Conservation (phyloP, 805 yeast genomes). For the Starmerella davenportii region DNA sequence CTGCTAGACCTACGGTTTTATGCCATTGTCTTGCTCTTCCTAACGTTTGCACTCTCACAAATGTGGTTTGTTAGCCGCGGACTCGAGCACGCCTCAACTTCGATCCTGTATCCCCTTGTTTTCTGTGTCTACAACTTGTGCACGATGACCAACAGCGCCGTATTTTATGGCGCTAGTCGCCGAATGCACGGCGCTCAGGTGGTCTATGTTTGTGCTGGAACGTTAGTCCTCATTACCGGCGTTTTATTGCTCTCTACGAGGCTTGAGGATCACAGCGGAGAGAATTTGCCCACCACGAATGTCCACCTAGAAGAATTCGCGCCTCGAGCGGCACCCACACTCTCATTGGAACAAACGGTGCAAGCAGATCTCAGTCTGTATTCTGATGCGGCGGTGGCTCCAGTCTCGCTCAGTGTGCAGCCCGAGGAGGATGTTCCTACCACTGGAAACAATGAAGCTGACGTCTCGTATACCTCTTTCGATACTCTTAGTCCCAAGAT, state of each 20-base stretch:
- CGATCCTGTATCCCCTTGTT: conserved; percentile 66
- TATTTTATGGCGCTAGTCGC: conserved; percentile 37
- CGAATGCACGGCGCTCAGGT: conserved; percentile 23
- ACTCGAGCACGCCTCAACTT: conserved; percentile 48
- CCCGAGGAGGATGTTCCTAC: not conserved
- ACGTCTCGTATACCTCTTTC: conserved; percentile 18
- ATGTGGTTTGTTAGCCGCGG: conserved; percentile 60
- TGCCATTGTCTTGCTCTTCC: conserved; percentile 31
- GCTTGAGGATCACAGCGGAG: conserved; percentile 4
- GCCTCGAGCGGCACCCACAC: too few relatives aligned
- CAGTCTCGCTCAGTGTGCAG: not conserved
- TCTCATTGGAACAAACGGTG: not conserved
- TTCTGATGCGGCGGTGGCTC: not conserved
- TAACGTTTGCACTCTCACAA: conserved; percentile 45
- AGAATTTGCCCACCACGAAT: not conserved
- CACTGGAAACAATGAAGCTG: not conserved
- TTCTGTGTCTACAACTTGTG: conserved; percentile 65
- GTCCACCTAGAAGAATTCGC: not conserved
- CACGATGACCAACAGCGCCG: conserved; percentile 47
- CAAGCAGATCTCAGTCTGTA: not conserved
- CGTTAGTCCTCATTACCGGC: conserved; percentile 32
- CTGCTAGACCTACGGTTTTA: conserved; percentile 30
- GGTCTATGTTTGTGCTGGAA: conserved; percentile 33
- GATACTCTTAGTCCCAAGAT: conserved; percentile 16
- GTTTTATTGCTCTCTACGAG: conserved; percentile 51